These are phyloP conservation scores for Pichia heedii DNA, from an alignment of 805 yeast species.

Conservation along the genomic window DNA sequence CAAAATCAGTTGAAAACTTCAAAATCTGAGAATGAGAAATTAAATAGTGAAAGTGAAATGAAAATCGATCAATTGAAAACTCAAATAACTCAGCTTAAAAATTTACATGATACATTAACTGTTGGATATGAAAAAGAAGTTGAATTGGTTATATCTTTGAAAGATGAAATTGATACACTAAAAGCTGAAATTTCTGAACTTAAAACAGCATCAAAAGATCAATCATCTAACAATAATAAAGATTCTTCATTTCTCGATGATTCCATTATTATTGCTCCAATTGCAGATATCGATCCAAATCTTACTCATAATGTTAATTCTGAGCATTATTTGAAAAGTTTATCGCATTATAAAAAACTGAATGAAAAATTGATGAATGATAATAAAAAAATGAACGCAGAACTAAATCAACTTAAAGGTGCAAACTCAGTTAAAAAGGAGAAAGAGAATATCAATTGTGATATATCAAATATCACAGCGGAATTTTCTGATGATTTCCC, in stretches of 20 bases:
- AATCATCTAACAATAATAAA: not conserved
- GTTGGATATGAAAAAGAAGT: not conserved
- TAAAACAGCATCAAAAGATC: not conserved
- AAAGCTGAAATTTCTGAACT: not conserved
- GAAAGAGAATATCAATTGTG: no score
- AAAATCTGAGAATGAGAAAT: not conserved
- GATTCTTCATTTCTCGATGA: not conserved
- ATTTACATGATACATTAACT: not conserved
- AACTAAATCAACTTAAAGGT: no score
- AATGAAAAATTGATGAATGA: no score
- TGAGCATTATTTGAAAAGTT: no score
- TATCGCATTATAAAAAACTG: no score
- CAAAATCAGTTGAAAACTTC: conserved; percentile 14
- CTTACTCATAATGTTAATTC: no score
- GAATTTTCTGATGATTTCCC: not conserved
- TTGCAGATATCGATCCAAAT: no score
- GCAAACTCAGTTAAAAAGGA: no score
- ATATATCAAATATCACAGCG: not conserved
- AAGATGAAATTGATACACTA: not conserved
- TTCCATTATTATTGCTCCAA: not conserved
- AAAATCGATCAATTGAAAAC: not conserved
- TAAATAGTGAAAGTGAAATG: not conserved
- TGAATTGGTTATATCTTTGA: not conserved
- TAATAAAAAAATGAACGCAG: no score
- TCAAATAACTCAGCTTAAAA: not conserved